phyloP scores from a whole-genome alignment of 306 rosid genomes.

The Cucurbita argyrosperma region DNA sequence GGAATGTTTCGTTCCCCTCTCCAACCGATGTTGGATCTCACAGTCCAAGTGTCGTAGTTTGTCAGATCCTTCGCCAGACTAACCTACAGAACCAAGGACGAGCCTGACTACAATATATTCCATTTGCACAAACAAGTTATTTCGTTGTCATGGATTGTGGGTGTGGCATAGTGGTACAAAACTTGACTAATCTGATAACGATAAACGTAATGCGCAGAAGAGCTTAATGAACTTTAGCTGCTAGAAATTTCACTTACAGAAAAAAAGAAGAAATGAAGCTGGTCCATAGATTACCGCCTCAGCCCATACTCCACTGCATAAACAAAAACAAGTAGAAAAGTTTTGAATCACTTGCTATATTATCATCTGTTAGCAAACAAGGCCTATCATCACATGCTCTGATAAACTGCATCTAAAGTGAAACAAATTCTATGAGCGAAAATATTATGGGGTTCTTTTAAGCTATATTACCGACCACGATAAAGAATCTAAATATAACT shows the following conservation, averaged over 20 bases:
- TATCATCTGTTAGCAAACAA: not conserved
- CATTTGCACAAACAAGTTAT: not conserved
- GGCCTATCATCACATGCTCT: not conserved
- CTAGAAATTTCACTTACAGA: slow-evolving; percentile 12
- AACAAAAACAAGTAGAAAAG: slow-evolving; percentile 7
- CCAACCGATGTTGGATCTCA: too few relatives aligned
- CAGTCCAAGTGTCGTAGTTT: not conserved
- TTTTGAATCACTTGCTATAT: not conserved
- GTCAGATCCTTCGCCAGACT: not conserved
- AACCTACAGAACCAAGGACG: not conserved
- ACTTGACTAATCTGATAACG: not conserved
- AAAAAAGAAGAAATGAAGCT: slow-evolving; percentile 17
- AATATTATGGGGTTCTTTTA: not conserved
- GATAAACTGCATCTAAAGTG: not conserved
- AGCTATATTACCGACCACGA: not conserved
- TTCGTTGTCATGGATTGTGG: not conserved
- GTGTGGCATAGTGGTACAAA: not conserved
- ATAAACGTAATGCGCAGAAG: too few relatives aligned
- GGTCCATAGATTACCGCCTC: slow-evolving; percentile 15
- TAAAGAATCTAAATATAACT: not conserved
- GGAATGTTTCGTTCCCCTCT: too few relatives aligned
- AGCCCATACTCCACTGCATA: slow-evolving; percentile 80
- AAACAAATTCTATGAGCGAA: not conserved
- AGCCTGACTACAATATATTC: not conserved
- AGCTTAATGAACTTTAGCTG: too few relatives aligned